Evolutionary conservation across 116 monocot species (phyloP).

Genomic region (Papilionanthe hybrid): DNA sequence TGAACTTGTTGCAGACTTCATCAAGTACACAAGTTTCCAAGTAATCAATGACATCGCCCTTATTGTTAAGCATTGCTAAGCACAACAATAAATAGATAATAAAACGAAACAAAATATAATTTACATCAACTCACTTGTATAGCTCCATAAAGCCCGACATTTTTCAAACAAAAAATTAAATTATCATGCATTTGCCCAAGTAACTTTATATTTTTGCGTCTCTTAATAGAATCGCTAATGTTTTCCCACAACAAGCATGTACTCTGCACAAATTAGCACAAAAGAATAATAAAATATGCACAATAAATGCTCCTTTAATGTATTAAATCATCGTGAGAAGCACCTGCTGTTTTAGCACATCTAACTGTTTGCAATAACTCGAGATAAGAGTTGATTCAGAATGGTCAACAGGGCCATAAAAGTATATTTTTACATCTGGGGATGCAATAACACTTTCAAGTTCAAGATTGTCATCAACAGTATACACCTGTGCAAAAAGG

Average conservation of each 20-base stretch:
- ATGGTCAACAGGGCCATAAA: constrained; percentile 42
- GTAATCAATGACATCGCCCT: neutral
- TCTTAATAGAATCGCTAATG: constrained; percentile 36
- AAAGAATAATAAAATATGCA: constrained; percentile 9
- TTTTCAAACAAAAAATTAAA: constrained; percentile 67
- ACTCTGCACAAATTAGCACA: constrained; percentile 32
- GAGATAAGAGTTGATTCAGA: constrained; percentile 19
- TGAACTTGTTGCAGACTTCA: neutral
- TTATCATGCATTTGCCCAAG: constrained; percentile 59
- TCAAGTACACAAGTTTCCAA: neutral
- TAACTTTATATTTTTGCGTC: constrained; percentile 41
- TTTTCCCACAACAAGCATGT: constrained; percentile 31
- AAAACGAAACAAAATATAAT: neutral
- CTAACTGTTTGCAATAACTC: constrained; percentile 40
- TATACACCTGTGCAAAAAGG: constrained; percentile 41
- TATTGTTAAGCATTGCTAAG: neutral
- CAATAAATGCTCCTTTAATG: neutral
- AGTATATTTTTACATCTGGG: constrained; percentile 70
- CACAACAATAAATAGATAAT: neutral
- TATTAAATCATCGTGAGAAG: constrained; percentile 1
- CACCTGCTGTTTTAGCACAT: constrained; percentile 49
- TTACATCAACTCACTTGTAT: constrained; percentile 39
- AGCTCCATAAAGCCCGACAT: constrained; percentile 71
- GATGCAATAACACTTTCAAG: constrained; percentile 61
- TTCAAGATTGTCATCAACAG: constrained; percentile 56